These are phyloP conservation scores for Capronia americana DNA, from an alignment of 2,329 filamentous ascomycete genomes.

Conservation along the genomic window DNA sequence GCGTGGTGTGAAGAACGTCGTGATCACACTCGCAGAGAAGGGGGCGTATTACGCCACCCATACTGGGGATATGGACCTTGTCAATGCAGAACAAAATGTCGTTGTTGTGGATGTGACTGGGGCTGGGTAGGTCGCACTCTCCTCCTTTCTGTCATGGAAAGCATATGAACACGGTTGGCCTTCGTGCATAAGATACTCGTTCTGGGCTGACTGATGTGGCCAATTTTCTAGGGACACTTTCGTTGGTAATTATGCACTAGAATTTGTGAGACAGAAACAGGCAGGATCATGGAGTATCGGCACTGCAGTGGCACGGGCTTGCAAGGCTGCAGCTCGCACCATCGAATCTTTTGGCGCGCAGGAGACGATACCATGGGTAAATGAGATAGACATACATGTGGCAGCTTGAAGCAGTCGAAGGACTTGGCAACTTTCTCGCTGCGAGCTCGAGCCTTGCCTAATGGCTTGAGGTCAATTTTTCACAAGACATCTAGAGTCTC, in stretches of 20 bases:
- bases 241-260: constrained; percentile 33
- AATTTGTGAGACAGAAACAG: constrained; percentile 32
- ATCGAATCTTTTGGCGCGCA: constrained; percentile 27
- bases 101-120: constrained; percentile 33
- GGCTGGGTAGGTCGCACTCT: constrained; percentile 29
- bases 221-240: constrained; percentile 32
- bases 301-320: constrained; percentile 22
- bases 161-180: too few species aligned
- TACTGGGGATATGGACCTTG: constrained; percentile 11
- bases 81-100: constrained; percentile 16
- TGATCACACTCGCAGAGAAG: constrained; percentile 24
- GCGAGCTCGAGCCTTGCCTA: too few species aligned
- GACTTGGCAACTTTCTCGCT: too few species aligned
- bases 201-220: too few species aligned
- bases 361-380: constrained; percentile 34
- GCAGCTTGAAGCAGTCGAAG: too few species aligned
- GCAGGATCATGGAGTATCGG: constrained; percentile 30
- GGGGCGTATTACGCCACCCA: constrained; percentile 26
- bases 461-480: too few species aligned
- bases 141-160: not conserved
- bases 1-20: constrained; percentile 28
- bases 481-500: too few species aligned
- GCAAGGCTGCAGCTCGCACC: constrained; percentile 28
- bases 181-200: too few species aligned
- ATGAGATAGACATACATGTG: too few species aligned